Evolutionary conservation across 1,284 basidiomycete species (phyloP).

Genomic region (Neolentinus lepideus): DNA sequence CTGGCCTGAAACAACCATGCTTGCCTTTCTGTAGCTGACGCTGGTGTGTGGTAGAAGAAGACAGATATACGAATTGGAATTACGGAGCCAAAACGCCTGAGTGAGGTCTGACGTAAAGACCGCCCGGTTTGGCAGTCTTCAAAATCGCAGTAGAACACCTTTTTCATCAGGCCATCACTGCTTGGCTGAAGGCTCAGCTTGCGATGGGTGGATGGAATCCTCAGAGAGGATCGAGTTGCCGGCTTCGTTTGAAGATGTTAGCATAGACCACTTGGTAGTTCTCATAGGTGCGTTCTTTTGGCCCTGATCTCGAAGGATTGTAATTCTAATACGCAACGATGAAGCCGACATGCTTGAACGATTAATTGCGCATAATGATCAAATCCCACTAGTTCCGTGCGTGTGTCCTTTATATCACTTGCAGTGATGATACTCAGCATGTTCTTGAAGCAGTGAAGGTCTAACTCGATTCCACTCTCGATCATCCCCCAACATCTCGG

Average conservation of each 20-base stretch:
- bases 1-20: too few relatives aligned
- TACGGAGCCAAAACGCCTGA: neutral
- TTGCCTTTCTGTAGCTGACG: too few relatives aligned
- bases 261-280: conserved; percentile 74
- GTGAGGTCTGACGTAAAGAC: neutral
- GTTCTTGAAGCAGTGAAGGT: conserved; percentile 46
- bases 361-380: conserved; percentile 89
- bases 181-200: conserved; percentile 13
- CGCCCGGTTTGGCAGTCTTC: neutral
- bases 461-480: conserved; percentile 93
- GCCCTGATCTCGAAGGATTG: neutral
- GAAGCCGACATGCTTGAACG: conserved; percentile 91
- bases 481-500: conserved; percentile 75
- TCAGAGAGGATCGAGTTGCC: conserved; percentile 69
- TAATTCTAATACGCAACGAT: conserved; percentile 9
- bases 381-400: conserved; percentile 78
- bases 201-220: conserved; percentile 78
- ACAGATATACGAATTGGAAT: too few relatives aligned
- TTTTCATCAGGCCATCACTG: neutral
- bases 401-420: conserved; percentile 23
- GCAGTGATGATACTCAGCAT: conserved; percentile 11
- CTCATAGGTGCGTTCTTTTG: conserved; percentile 67
- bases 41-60: too few relatives aligned
- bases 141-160: neutral
- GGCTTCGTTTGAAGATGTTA: conserved; percentile 67